Evolutionary conservation across 257 asterid species (phyloP), one percentile per base, ranked within the genome.

Genomic region (Misopates orontium): DNA sequence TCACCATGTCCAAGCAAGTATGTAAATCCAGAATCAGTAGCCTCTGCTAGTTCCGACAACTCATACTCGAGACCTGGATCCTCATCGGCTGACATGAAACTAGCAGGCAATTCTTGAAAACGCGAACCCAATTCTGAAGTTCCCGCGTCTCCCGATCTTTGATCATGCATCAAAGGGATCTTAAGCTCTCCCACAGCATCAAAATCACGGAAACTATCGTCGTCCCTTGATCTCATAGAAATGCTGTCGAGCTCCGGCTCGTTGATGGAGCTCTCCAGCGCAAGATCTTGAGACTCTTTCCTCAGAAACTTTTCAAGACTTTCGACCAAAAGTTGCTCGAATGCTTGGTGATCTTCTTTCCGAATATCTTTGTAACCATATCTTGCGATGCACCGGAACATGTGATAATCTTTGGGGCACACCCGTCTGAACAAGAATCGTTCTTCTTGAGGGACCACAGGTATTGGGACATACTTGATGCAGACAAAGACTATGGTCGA

Each of bases 281-380:
- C 95, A 58, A 86, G 77, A 21, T 90, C 96, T 15, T 52, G 87
- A 65, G 98, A 87, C 72, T 94, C 99, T 67, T 78, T 86, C 45
- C 95, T 83, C 16, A 94, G 54, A 55, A 90, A 94, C 60, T 54
- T 85, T 60, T 90, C 96, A 0, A 94, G 85, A 78, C 96, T 88
- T 45, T 79, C 91, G 18, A 94, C 87, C 57, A 94, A 73, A 48
- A 86, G 93, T 49, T 84, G 93, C 83, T 90, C 96, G 31, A 94
- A 94, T 0, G 85, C 85, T 1, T 58, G 85, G 76, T 88, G 99
- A 42, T 94, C 96, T 72, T 94, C 97, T 72, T 94, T 94, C 18
- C 95, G 57, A n/a, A 94, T 78, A 68, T 94, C 99, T 67, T 94
- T 90, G 68, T 90, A 94, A 5, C 99, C 99, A 41, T 94, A 94